A percentile compares a stretch with the other conserved stretches of the same genome.
These are phyloP conservation scores for Pseudoperonospora humuli DNA, from an alignment of 352 stramenopile genomes.

Conservation along the genomic window DNA sequence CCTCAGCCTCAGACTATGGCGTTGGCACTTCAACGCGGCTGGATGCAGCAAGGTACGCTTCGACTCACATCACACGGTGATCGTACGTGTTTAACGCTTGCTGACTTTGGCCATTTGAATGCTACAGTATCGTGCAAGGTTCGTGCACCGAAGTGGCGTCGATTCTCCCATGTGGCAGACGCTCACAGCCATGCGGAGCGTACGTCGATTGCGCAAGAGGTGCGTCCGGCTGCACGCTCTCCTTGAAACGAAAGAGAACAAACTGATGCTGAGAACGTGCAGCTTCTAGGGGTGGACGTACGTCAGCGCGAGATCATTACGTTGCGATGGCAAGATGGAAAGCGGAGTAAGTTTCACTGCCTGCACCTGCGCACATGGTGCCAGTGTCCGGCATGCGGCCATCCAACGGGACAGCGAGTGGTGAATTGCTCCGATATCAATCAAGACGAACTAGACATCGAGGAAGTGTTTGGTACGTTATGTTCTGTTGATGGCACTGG, in stretches of 20 bases:
- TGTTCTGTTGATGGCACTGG: not conserved
- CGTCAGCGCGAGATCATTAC: conserved; percentile 64
- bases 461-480: conserved; percentile 59
- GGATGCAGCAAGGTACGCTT: conserved; percentile 21
- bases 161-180: conserved; percentile 11
- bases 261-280: not conserved
- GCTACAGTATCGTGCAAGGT: conserved; percentile 1
- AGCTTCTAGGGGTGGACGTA: conserved; percentile 67
- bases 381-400: conserved; percentile 54
- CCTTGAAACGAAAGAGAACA: not conserved
- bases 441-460: conserved; percentile 46
- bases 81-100: not conserved
- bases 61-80: not conserved
- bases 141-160: conserved; percentile 8
- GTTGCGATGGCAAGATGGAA: conserved; percentile 71
- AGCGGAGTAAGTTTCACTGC: conserved; percentile 60
- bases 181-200: conserved; percentile 5
- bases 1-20: conserved; percentile 8
- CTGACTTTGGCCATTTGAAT: conserved; percentile 5
- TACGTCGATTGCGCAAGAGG: conserved; percentile 21
- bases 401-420: conserved; percentile 70
- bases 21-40: conserved; percentile 11
- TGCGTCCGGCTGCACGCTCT: conserved; percentile 4
- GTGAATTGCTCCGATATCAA: conserved; percentile 67
- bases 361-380: conserved; percentile 77